Base-by-base conservation (phyloP, 2,329 filamentous ascomycete genomes). In the Elsinoe arachidis region DNA sequence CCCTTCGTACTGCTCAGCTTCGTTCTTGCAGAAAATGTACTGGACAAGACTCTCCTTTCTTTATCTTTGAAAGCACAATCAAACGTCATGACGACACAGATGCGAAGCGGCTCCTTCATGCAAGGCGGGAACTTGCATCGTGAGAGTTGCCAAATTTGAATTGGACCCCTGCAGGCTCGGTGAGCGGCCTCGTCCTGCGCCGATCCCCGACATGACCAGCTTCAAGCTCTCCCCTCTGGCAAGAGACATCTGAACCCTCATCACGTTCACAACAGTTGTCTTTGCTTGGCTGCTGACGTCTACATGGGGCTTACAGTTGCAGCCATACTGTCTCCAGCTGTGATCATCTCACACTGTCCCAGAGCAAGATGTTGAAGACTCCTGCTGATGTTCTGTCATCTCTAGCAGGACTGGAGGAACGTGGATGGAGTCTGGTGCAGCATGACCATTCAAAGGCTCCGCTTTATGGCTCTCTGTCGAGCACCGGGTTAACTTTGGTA, bases 61-160 rank as follows among this genome's bases (percentile, higher is more conserved):
- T 30, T 30, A 30, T 30, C 26, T 30, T 30, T 30, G 26, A 30
- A 39, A 51, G 15, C 14, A 34, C n/a, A 17, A 21, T 10, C 14
- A 51, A 17, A 34, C 9, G 34, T 39, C 33, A 30, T 53, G 49
- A 53, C 49, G 49, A 53, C 49, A 53, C 17, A 21, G n/a, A 39
- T 19, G 44, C 26, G 10, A 44, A 11, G 30, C 49, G 49, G 30
- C 49, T 53, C 49, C n/a, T 38, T 37, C 7, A 53, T 53, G 49
- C 49, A 38, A 15, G 30, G 34, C 33, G 49, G 34, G 23, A 38
- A 37, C 49, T 14, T 34, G 34, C 49, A 26, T 26, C 23, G 23
- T 26, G 23, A 26, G 23, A 53, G 49, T 33, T 53, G 49, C 49
- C 49, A 53, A 38, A 38, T 39, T 23, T 15, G 35, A 34, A 15